Evolutionary conservation across 495 filamentous ascomycete genomes (phyloP).

Genomic region (Penicillium herquei): DNA sequence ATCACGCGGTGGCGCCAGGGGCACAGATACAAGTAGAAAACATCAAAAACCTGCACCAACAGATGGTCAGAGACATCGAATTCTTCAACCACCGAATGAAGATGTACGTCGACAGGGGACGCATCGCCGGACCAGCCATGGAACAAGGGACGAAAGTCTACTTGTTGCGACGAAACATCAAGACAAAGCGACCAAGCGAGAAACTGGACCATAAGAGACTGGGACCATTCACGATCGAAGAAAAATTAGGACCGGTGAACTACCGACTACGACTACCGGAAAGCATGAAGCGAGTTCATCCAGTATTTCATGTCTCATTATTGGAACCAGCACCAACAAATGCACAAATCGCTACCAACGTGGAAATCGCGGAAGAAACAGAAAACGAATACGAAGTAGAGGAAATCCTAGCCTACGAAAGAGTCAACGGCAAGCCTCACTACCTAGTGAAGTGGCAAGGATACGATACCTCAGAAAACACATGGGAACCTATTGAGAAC

Average conservation of each 20-base stretch:
- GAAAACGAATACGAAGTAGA: no score
- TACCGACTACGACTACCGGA: slow-evolving; percentile 7
- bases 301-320: not conserved
- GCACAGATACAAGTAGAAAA: not conserved
- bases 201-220: slow-evolving; percentile 10
- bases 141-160: slow-evolving; percentile 5
- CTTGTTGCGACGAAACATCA: slow-evolving; percentile 5
- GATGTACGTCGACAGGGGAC: not conserved
- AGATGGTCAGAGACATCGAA: no score
- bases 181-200: slow-evolving; percentile 4
- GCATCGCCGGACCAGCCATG: not conserved
- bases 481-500: no score
- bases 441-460: no score
- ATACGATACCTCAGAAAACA: no score
- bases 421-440: no score
- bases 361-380: no score
- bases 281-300: slow-evolving; percentile 5
- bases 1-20: not conserved
- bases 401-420: no score
- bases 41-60: not conserved
- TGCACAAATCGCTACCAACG: no score
- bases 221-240: slow-evolving; percentile 8
- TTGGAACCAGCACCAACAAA: no score
- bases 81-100: not conserved
- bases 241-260: slow-evolving; percentile 10